Evolutionary conservation across 2,329 filamentous ascomycete genomes (phyloP).

Genomic region (Coccinonectria pachysandricola): DNA sequence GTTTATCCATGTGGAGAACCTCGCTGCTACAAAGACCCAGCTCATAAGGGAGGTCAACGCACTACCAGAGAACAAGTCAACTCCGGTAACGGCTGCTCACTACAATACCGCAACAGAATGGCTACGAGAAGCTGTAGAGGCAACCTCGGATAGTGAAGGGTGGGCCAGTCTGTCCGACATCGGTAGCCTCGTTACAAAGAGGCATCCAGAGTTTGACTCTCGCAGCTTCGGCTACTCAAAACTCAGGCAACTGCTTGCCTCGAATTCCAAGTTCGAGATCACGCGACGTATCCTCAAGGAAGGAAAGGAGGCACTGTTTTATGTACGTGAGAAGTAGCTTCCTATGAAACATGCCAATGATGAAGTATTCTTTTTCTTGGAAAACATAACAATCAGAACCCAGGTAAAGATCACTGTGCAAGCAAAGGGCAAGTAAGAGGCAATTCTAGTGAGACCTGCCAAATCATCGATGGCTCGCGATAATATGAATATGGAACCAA

Average conservation of each 20-base stretch:
- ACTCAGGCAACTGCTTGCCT: constrained; percentile 9
- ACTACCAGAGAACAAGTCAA: not conserved
- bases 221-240: constrained; percentile 19
- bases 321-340: constrained; percentile 2
- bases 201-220: constrained; percentile 21
- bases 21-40: constrained; percentile 1
- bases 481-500: no score
- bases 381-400: no score
- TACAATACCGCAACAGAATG: not conserved
- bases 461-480: no score
- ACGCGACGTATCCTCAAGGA: not conserved
- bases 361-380: no score
- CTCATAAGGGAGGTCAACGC: no score
- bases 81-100: not conserved
- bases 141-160: constrained; percentile 14
- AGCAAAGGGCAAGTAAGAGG: no score
- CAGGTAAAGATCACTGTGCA: no score
- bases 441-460: no score
- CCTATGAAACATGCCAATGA: no score
- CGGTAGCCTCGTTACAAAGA: constrained; percentile 15
- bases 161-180: constrained; percentile 20
- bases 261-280: constrained; percentile 2
- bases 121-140: constrained; percentile 12
- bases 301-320: constrained; percentile 3
- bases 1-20: constrained; percentile 22